Conservation (phyloP, 83 land plant genomes). For the Picea abies region DNA sequence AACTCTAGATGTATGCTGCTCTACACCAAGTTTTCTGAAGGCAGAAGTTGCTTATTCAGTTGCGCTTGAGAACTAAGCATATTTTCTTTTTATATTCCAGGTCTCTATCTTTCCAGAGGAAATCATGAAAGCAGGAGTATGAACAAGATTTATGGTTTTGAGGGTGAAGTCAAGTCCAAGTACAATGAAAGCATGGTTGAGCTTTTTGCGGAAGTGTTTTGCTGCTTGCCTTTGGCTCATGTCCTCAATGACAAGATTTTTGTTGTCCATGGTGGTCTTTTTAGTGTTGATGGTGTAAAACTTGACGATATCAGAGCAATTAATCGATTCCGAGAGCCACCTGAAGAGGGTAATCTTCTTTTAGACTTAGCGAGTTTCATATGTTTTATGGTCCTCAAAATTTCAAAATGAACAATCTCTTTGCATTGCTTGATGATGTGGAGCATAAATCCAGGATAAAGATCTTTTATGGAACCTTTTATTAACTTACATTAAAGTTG, state of each 20-base stretch:
- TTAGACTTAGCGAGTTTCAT: no score
- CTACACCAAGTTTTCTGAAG: background rate
- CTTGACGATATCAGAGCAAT: conserved; percentile 87
- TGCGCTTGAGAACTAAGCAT: background rate
- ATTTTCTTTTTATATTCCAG: conserved; percentile 8
- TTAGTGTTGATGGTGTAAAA: conserved; percentile 92
- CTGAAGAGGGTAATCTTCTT: conserved; percentile 80
- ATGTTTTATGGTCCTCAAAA: no score
- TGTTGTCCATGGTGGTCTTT: conserved; percentile 98
- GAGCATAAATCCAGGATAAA: no score
- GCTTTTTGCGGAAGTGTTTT: conserved; percentile 93
- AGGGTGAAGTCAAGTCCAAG: conserved; percentile 93
- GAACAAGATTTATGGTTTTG: conserved; percentile 99
- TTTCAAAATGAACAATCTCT: no score
- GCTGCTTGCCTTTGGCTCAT: conserved; percentile 91
- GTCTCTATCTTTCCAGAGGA: conserved; percentile 75
- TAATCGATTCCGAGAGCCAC: conserved; percentile 94
- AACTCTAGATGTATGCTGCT: background rate
- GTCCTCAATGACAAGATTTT: conserved; percentile 85
- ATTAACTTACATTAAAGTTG: no score
- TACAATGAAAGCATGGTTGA: conserved; percentile 84
- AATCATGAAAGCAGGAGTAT: conserved; percentile 99
- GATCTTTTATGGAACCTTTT: no score
- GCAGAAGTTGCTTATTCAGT: background rate
- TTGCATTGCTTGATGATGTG: no score